Evolutionary conservation across 495 filamentous ascomycete genomes (phyloP).

Genomic region (Corynascus novoguineensis): DNA sequence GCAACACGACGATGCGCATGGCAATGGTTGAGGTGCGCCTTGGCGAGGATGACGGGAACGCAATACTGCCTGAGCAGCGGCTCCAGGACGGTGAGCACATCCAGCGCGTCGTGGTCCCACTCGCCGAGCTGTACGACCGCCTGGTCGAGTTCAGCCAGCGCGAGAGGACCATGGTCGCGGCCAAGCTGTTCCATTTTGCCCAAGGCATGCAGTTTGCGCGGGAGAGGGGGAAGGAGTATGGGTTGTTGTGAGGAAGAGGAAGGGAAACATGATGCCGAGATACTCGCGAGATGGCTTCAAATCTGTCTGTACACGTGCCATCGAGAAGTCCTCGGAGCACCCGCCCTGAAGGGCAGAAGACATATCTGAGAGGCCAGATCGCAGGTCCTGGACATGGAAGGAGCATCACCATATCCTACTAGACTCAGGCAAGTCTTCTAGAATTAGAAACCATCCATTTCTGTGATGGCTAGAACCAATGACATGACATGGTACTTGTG

Average conservation of each 20-base stretch:
- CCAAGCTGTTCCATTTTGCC: conserved; percentile 44
- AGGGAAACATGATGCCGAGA: background rate
- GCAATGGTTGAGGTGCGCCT: conserved; percentile 74
- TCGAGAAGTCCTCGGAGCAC: too few species aligned
- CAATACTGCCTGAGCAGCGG: conserved; percentile 51
- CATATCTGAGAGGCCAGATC: too few species aligned
- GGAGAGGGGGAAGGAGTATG: conserved; percentile 31
- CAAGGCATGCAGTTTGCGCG: conserved; percentile 39
- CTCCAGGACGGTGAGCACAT: conserved; percentile 84
- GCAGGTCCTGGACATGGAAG: too few species aligned
- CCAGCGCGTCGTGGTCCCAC: conserved; percentile 66
- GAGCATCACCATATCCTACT: too few species aligned
- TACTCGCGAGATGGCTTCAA: background rate
- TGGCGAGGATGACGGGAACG: conserved; percentile 47
- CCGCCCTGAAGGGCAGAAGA: too few species aligned
- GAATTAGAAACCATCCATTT: too few species aligned
- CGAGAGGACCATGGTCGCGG: conserved; percentile 35
- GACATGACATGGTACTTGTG: too few species aligned
- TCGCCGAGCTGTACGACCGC: conserved; percentile 49
- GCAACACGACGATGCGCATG: conserved; percentile 73
- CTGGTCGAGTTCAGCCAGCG: conserved; percentile 40
- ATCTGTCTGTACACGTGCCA: too few species aligned
- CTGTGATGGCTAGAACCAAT: too few species aligned
- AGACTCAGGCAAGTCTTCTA: too few species aligned
- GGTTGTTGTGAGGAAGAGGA: conserved; percentile 20